phyloP scores from a whole-genome alignment of 495 filamentous ascomycete genomes.

The Massariosphaeria phaeospora region DNA sequence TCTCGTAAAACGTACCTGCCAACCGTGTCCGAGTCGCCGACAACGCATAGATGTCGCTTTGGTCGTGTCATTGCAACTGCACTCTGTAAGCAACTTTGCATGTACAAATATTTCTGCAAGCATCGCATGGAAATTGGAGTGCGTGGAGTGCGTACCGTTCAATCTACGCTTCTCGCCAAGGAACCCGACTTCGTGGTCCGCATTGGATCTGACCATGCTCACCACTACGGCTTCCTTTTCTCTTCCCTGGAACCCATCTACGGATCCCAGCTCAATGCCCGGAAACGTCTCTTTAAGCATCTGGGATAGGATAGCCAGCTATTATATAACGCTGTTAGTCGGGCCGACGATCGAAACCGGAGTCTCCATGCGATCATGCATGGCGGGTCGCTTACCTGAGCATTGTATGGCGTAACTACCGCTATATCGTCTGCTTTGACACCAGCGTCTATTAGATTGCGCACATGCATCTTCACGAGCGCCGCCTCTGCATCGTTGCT shows the following conservation, averaged over 20 bases:
- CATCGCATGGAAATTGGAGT: constrained; percentile 8
- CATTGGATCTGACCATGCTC: constrained; percentile 83
- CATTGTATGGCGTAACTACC: constrained; percentile 94
- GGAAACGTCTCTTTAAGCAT: constrained; percentile 72
- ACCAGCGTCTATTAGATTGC: constrained; percentile 68
- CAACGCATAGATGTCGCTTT: constrained; percentile 80
- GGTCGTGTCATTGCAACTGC: constrained; percentile 92
- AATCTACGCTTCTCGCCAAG: constrained; percentile 85
- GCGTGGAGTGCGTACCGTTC: constrained; percentile 60
- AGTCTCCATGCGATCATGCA: constrained; percentile 10
- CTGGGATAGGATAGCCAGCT: constrained; percentile 69
- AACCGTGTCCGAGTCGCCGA: constrained; percentile 91
- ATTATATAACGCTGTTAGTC: constrained; percentile 13
- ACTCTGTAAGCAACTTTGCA: constrained; percentile 10
- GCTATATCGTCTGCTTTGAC: constrained; percentile 78
- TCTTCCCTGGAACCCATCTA: constrained; percentile 94
- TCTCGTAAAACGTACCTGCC: constrained; percentile 61
- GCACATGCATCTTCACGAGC: constrained; percentile 71
- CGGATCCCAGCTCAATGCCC: constrained; percentile 84
- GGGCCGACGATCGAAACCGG: not conserved
- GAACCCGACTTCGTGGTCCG: constrained; percentile 83
- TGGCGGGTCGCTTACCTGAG: constrained; percentile 56
- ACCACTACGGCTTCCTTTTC: constrained; percentile 97
- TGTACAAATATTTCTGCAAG: constrained; percentile 6
- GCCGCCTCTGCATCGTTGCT: constrained; percentile 89